Evolutionary conservation across 2,329 filamentous ascomycete species (phyloP).

Genomic region (Capronia americana): DNA sequence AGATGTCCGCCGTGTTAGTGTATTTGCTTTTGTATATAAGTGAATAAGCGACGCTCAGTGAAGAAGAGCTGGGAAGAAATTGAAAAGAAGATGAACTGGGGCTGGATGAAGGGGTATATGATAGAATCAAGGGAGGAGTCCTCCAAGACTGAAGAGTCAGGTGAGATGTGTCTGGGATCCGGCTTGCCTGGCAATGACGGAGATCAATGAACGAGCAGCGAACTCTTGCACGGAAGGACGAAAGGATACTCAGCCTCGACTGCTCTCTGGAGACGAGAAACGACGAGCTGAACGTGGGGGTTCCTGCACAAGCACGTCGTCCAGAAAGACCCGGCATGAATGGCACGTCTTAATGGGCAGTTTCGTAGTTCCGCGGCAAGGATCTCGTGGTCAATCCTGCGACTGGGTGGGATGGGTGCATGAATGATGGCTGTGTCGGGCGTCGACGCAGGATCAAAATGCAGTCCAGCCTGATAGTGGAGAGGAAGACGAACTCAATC

Average conservation of each 20-base stretch:
- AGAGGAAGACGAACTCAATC: neutral
- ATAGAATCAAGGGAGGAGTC: neutral
- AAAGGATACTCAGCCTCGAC: conserved; percentile 7
- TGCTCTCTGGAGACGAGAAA: neutral
- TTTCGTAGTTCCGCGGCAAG: conserved; percentile 2
- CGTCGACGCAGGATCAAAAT: neutral
- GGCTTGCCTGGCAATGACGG: neutral
- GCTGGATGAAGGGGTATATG: neutral
- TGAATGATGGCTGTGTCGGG: conserved; percentile 2
- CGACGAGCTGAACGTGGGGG: neutral
- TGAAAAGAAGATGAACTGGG: neutral
- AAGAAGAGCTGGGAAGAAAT: neutral
- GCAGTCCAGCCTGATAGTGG: neutral
- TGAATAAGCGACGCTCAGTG: neutral
- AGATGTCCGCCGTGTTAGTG: conserved; percentile 3
- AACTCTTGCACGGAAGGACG: neutral
- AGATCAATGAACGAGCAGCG: neutral
- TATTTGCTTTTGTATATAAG: neutral
- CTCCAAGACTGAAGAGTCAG: neutral
- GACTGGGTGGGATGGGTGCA: neutral
- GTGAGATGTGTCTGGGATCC: neutral
- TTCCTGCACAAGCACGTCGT: conserved; percentile 1
- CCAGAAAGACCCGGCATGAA: neutral
- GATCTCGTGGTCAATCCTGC: neutral
- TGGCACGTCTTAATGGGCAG: neutral